Conservation (phyloP, 345 rosid genomes). For the Murraya koenigii region DNA sequence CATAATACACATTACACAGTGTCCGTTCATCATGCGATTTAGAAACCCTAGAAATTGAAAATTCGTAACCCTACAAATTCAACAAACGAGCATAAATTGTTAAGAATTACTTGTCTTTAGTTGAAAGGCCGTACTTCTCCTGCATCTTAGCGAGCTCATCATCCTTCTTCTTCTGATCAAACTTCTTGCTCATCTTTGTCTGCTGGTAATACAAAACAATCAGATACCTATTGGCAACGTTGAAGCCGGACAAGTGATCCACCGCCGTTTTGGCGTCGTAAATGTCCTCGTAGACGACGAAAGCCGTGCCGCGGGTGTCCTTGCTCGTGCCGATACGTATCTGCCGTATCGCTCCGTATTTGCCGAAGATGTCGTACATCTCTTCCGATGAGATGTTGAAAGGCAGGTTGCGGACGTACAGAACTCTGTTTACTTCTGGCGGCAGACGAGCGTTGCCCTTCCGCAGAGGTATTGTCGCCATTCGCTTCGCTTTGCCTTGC, state of each 20-base stretch:
- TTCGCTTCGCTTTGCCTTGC: slow-evolving; percentile 3
- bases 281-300: slow-evolving; percentile 93
- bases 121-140: slow-evolving; percentile 89
- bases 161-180: slow-evolving; percentile 90
- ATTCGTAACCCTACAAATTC: neutral
- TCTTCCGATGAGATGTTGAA: slow-evolving; percentile 98
- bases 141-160: slow-evolving; percentile 81
- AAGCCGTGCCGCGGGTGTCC: slow-evolving; percentile 94
- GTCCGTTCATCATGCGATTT: neutral
- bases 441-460: slow-evolving; percentile 89
- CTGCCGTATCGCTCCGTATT: slow-evolving; percentile 96
- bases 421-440: slow-evolving; percentile 91
- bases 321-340: slow-evolving; percentile 86
- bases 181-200: slow-evolving; percentile 90
- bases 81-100: neutral
- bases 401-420: slow-evolving; percentile 96
- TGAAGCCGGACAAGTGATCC: slow-evolving; percentile 96
- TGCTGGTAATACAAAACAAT: slow-evolving; percentile 92
- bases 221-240: slow-evolving; percentile 88
- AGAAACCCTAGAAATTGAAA: neutral
- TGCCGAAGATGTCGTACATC: slow-evolving; percentile 99
- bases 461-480: slow-evolving; percentile 75
- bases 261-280: slow-evolving; percentile 97
- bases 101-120: slow-evolving; percentile 65
- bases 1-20: neutral